A percentile compares a stretch with the other conserved stretches of the same genome.
These are phyloP conservation scores for Leucosporidium scottii DNA, from an alignment of 768 basidiomycete species.

Conservation along the genomic window DNA sequence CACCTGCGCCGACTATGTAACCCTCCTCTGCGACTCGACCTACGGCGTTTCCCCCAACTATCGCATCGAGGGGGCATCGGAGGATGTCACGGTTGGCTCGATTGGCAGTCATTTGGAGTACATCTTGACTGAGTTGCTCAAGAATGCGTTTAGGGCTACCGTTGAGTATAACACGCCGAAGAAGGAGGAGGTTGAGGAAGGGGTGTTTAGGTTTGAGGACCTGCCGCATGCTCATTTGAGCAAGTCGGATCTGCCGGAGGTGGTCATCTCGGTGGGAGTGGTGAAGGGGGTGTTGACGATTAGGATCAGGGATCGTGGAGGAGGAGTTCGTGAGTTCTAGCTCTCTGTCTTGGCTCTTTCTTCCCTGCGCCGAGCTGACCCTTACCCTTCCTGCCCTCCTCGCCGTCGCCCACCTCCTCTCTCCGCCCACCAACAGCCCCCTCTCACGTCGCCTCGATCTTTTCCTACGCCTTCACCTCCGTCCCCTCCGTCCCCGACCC, in stretches of 20 bases:
- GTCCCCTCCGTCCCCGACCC: slow-evolving; percentile 39
- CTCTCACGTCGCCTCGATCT: slow-evolving; percentile 66
- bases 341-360: too few relatives aligned
- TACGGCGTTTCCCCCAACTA: slow-evolving; percentile 64
- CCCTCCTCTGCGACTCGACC: slow-evolving; percentile 74
- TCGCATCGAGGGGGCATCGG: slow-evolving; percentile 61
- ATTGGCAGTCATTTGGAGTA: slow-evolving; percentile 87
- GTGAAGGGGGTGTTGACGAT: slow-evolving; percentile 58
- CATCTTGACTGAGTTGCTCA: slow-evolving; percentile 80
- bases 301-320: slow-evolving; percentile 76
- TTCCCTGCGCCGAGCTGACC: not conserved
- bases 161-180: slow-evolving; percentile 59
- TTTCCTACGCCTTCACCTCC: slow-evolving; percentile 87
- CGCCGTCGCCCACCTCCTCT: not conserved
- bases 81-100: slow-evolving; percentile 55
- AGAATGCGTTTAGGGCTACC: slow-evolving; percentile 84
- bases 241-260: slow-evolving; percentile 42
- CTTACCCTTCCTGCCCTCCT: not conserved
- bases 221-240: slow-evolving; percentile 59
- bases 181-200: slow-evolving; percentile 21
- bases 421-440: slow-evolving; percentile 42
- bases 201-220: slow-evolving; percentile 41
- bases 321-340: slow-evolving; percentile 53
- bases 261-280: slow-evolving; percentile 26
- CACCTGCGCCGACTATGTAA: slow-evolving; percentile 76